phyloP scores from a whole-genome alignment of 2,329 filamentous ascomycete species.

The Claviceps sp. region DNA sequence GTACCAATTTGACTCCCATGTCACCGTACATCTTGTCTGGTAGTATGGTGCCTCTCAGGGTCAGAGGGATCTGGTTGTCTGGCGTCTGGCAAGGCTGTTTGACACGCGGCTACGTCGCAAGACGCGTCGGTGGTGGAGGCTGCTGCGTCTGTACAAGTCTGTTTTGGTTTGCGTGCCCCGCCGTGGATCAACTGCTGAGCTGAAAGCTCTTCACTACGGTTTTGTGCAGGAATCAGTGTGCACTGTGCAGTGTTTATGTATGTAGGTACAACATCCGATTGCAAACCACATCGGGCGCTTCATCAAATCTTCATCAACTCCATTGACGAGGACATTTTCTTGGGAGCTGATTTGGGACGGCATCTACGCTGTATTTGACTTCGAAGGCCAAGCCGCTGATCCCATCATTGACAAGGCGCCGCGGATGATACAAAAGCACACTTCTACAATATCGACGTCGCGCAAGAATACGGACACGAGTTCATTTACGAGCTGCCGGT shows the following conservation, averaged over 20 bases:
- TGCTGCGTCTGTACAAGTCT: background rate
- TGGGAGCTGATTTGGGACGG: background rate
- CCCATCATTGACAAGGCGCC: background rate
- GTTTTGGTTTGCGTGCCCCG: background rate
- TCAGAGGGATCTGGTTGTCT: too few species aligned
- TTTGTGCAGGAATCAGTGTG: too few species aligned
- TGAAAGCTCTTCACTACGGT: too few species aligned
- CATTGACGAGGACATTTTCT: too few species aligned
- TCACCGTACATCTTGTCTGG: constrained; percentile 64
- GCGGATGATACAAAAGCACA: background rate
- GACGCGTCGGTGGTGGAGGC: background rate
- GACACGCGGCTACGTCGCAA: background rate
- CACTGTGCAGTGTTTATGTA: too few species aligned
- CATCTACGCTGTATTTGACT: background rate
- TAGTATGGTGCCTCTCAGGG: too few species aligned
- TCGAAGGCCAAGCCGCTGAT: background rate
- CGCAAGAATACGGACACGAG: background rate
- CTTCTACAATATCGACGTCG: too few species aligned
- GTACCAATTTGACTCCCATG: constrained; percentile 70
- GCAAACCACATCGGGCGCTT: too few species aligned
- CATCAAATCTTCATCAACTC: too few species aligned
- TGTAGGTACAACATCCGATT: too few species aligned
- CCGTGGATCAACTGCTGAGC: background rate
- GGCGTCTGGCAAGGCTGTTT: background rate
- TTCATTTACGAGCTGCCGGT: background rate